phyloP scores from a whole-genome alignment of 768 basidiomycete species.

The Kwoniella sp. region DNA sequence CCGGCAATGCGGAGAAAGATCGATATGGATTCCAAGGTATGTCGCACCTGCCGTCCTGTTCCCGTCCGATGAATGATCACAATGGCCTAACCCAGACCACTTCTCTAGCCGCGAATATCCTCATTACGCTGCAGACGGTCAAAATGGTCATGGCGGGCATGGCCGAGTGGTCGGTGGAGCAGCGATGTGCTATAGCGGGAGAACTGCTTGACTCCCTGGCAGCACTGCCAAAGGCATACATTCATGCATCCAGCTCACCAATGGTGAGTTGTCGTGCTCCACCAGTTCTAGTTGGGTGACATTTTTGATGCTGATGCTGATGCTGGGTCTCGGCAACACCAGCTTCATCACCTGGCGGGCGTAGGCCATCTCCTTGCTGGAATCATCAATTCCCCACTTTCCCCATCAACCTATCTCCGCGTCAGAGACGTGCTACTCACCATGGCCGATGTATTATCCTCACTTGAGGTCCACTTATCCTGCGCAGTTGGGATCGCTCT shows the following conservation, averaged over 20 bases:
- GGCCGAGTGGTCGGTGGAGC: constrained; percentile 31
- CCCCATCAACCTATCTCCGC: constrained; percentile 36
- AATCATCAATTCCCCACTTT: constrained; percentile 41
- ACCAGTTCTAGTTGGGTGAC: no score
- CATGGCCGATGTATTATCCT: constrained; percentile 41
- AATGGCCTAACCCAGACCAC: no score
- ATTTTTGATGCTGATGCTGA: background rate
- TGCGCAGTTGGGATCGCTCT: constrained; percentile 18
- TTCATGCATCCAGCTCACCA: constrained; percentile 35
- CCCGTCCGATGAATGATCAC: no score
- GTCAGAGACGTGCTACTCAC: constrained; percentile 42
- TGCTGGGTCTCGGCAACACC: background rate
- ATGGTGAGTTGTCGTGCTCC: constrained; percentile 24
- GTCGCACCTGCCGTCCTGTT: no score
- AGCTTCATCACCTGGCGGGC: constrained; percentile 52
- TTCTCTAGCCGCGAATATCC: constrained; percentile 43
- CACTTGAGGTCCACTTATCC: constrained; percentile 29
- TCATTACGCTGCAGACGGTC: constrained; percentile 43
- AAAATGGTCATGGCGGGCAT: constrained; percentile 48
- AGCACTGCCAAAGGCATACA: constrained; percentile 41
- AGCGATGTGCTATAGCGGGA: constrained; percentile 47
- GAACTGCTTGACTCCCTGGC: constrained; percentile 46
- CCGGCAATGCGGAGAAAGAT: constrained; percentile 33
- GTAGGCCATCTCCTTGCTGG: constrained; percentile 49
- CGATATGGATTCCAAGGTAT: constrained; percentile 43